These are phyloP conservation scores for Fraxinus sp. DNA, from an alignment of 305 asterid genomes.

Conservation along the genomic window DNA sequence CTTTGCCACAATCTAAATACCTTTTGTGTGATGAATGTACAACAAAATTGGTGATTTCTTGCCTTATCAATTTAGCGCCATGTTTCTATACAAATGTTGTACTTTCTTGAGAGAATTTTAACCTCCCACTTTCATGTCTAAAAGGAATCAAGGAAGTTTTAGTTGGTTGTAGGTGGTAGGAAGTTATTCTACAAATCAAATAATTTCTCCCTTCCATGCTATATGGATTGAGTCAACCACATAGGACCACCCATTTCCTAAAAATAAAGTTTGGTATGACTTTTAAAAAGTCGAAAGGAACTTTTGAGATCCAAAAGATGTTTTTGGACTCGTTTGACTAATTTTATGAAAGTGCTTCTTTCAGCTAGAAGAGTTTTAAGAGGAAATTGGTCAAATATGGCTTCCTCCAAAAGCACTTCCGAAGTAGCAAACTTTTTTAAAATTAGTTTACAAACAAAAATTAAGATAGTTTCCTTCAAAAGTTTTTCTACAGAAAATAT, in stretches of 20 bases:
- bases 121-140: neutral
- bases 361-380: neutral
- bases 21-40: neutral
- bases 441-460: neutral
- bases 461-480: no score
- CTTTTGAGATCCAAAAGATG: neutral
- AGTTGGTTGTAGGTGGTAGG: neutral
- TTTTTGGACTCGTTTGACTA: neutral
- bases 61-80: neutral
- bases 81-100: neutral
- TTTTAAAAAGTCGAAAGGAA: neutral
- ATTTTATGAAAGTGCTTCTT: no score
- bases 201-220: neutral
- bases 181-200: neutral
- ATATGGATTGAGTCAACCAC: neutral
- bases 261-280: neutral
- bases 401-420: neutral
- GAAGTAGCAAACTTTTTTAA: neutral
- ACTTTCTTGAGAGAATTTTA: neutral
- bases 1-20: neutral
- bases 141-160: neutral
- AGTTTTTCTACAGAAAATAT: neutral
- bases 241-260: neutral
- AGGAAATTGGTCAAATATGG: no score
- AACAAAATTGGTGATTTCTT: neutral